Evolutionary conservation across 1,284 basidiomycete genomes (phyloP), one percentile per base, ranked within the genome.

Genomic region (Microbotryum intermedium): DNA sequence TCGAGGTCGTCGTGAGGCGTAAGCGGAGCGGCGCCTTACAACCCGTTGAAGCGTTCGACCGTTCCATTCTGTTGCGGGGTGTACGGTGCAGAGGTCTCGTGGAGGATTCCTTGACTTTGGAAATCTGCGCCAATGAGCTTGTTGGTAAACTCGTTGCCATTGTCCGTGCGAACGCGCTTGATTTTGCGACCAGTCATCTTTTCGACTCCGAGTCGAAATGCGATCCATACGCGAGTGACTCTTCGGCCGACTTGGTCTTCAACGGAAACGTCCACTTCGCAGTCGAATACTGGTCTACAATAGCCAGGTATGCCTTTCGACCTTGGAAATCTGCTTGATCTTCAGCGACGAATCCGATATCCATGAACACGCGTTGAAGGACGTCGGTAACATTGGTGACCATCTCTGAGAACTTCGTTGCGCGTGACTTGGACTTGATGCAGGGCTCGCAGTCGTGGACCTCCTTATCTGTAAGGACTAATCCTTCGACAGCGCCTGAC

Each of bases 111-210:
- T 10, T 21, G 13, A 21, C 9, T 21, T 16, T 34, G 9, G 20
- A 58, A 42, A 34, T 55, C 59, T 13, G 29, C 39, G 7, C 8
- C 23, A 26, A 60, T 55, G 8, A 49, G 29, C 13, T 46, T 47
- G 23, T 47, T 53, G n/a, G 47, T 53, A 44, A 62, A 65, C 49
- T 65, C 58, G n/a, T 50, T 50, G 11, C 61, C 64, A 43, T 58
- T 58, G 50, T 63, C 61, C n/a, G 55, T 34, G 30, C 30, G 6
- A 34, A 34, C 30, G 7, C 30, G 30, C 30, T 34, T 34, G 30
- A 34, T 34, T 34, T 34, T 34, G 30, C 30, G 30, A 34, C 30
- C 30, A 34, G 30, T 34, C 30, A 34, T 34, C 30, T 34, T 34
- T 11, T 34, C 30, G 30, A 34, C 30, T 10, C 30, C 30, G 9